Base-by-base conservation (phyloP, 371 early-diverging fungal genomes). In the Rhizopus sp. region DNA sequence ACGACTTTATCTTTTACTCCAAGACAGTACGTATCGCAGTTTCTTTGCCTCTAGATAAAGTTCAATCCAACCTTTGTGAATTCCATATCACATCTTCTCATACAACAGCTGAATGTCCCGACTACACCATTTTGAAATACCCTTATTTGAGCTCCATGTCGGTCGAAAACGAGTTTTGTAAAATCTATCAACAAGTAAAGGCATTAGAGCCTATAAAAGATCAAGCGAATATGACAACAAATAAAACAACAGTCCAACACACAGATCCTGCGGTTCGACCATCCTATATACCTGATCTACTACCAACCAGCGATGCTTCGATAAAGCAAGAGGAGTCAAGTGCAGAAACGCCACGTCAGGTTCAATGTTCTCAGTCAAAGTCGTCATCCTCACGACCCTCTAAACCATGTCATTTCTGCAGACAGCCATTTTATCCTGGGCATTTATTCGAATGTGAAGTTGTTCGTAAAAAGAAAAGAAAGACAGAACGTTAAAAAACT, bases 1-100 rank as follows among this genome's bases (percentile, higher is more conserved):
- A 46, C 1, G 47, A 58, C n/a, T 57, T 51, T 23, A 34, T 57
- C 10, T 63, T 57, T 38, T 63, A 63, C 12, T 49, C 50, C 17
- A 53, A 49, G 13, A 49, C 34, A 34, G 57, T 53, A 23, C 63
- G 57, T 41, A 32, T 54, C 5, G 60, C 54, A 9, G 16, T 49
- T 1, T 2, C 49, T 23, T 31, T 54, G 17, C 41, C 53, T 4
- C 17, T 47, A 5, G 54, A 60, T n/a, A 60, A 54, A 30, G 44
- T 60, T 1, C 33, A 54, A 15, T 35, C 39, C 35, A 41, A 34
- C 7, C 34, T 41, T 16, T 60, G 60, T 34, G 60, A 60, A 42
- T 54, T 60, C 37, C 60, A 60, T 49, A 13, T 60, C 8, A 15
- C 42, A 5, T 32, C 54, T n/a, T 23, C 47, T n/a, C 60, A 60